Base-by-base conservation (phyloP, 83 land plant genomes). In the Diphasiastrum complanatum region DNA sequence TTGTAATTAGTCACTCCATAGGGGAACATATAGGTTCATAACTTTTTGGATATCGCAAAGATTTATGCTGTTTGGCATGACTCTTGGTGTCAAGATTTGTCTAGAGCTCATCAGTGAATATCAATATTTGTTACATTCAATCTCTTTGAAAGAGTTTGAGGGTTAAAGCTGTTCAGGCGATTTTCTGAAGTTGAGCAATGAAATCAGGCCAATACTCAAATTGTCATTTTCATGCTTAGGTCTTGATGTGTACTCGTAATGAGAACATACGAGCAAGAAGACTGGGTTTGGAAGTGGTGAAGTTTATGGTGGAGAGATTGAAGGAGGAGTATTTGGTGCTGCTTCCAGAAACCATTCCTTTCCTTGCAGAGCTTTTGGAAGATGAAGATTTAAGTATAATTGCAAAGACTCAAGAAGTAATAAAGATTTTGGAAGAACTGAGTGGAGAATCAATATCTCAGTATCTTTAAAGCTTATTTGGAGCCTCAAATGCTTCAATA, bases 311-410 rank as follows among this genome's bases (percentile, higher is more conserved):
- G 27, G 95, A 88, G 37, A 77, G 81, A 30, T 71, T 92, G 58
- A 87, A 83, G 43, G 97, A 92, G 67, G 97, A 92, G 50, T 92
- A 88, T 54, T 51, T 88, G 35, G 88, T 75, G n/a, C 65, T 88
- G 18, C 51, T 92, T 57, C 74, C 96, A 22, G 97, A 92, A 51
- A 88, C 96, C 8, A 74, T 92, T 12, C 91, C 91, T 12, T 92
- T 92, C 80, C 78, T 92, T 28, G 87, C 76, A 14, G 97, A 92
- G 67, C 74, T 92, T 66, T 80, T 92, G 3, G 97, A 92, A 62
- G 96, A 85, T 56, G 61, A 54, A 41, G 95, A 92, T 63, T 75
- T 69, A 19, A 37, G 74, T 27, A 93, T 92, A 0, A 87, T 81
- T 38, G 67, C 81, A 25, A 80, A 83, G n/a, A 85, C 91, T 1